Evolutionary conservation across 805 yeast species (phyloP).

Genomic region (Saccharomycopsis fibuligera): DNA sequence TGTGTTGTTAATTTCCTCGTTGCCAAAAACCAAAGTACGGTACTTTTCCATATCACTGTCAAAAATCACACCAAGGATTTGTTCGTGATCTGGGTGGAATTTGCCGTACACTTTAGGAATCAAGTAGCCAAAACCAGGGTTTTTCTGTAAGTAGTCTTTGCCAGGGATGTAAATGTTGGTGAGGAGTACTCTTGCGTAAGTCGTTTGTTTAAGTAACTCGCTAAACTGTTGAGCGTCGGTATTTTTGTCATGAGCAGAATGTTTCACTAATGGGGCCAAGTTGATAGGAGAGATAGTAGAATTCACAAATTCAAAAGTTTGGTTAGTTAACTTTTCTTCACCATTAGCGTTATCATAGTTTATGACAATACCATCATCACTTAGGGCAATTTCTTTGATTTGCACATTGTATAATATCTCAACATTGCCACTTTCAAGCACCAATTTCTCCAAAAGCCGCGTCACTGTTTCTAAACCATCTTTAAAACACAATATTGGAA

Average conservation of each 20-base stretch:
- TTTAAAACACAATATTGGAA: slow-evolving; percentile 55
- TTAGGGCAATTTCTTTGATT: slow-evolving; percentile 17
- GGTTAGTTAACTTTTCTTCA: neutral
- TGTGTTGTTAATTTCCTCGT: no score
- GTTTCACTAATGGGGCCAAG: slow-evolving; percentile 34
- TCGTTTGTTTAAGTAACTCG: slow-evolving; percentile 10
- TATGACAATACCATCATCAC: slow-evolving; percentile 22
- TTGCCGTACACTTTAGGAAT: slow-evolving; percentile 50
- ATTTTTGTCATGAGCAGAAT: slow-evolving; percentile 18
- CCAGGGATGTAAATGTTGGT: slow-evolving; percentile 60
- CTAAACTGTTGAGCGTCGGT: slow-evolving; percentile 24
- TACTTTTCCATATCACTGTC: slow-evolving; percentile 79
- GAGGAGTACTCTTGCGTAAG: slow-evolving; percentile 45
- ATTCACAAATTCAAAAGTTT: slow-evolving; percentile 48
- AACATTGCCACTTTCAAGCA: slow-evolving; percentile 37
- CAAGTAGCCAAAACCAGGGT: slow-evolving; percentile 80
- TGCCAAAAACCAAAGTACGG: neutral
- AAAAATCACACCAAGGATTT: slow-evolving; percentile 80
- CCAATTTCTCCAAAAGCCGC: slow-evolving; percentile 31
- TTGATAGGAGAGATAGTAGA: slow-evolving; percentile 46
- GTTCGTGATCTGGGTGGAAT: slow-evolving; percentile 29
- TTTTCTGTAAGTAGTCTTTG: slow-evolving; percentile 32
- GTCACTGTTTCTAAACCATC: slow-evolving; percentile 56
- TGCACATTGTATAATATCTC: slow-evolving; percentile 30
- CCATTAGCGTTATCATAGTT: slow-evolving; percentile 23